Percentiles rank a stretch among this genome's conserved stretches.
Conservation (phyloP, 129 eudicot species). For the Mikania micrantha region DNA sequence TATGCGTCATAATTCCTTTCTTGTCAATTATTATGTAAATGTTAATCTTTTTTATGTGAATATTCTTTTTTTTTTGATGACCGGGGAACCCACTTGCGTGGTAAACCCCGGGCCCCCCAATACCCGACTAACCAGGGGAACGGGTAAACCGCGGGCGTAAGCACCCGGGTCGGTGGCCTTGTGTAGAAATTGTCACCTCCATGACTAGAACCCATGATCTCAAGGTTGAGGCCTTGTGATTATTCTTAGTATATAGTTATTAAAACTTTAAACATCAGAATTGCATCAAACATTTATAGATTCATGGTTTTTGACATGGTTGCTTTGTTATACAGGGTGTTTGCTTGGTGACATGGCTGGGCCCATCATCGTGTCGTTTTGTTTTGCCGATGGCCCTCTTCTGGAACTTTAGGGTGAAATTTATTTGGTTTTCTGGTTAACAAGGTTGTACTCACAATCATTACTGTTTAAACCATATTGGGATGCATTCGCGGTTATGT, state of each 20-base stretch:
- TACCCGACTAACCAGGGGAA: no score
- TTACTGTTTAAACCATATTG: background rate
- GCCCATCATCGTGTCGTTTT: conserved; percentile 54
- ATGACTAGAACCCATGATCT: no score
- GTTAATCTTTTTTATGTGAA: no score
- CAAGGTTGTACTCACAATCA: conserved; percentile 7
- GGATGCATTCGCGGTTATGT: background rate
- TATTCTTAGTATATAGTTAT: background rate
- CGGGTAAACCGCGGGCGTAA: no score
- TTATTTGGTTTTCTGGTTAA: background rate
- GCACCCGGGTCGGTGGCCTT: no score
- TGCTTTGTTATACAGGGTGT: conserved; percentile 54
- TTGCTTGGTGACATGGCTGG: conserved; percentile 77
- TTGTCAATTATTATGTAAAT: no score
- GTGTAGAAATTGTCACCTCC: no score
- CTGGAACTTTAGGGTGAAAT: conserved; percentile 24
- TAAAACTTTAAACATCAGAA: background rate
- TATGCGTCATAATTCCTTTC: no score
- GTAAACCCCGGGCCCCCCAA: no score
- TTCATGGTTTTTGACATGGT: background rate
- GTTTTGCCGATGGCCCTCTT: conserved; percentile 30
- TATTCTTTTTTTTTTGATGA: no score
- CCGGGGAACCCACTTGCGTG: no score
- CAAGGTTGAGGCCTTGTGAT: no score
- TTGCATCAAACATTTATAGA: background rate